These are phyloP conservation scores for Metschnikowia lunata DNA, from an alignment of 805 yeast genomes.

Conservation along the genomic window DNA sequence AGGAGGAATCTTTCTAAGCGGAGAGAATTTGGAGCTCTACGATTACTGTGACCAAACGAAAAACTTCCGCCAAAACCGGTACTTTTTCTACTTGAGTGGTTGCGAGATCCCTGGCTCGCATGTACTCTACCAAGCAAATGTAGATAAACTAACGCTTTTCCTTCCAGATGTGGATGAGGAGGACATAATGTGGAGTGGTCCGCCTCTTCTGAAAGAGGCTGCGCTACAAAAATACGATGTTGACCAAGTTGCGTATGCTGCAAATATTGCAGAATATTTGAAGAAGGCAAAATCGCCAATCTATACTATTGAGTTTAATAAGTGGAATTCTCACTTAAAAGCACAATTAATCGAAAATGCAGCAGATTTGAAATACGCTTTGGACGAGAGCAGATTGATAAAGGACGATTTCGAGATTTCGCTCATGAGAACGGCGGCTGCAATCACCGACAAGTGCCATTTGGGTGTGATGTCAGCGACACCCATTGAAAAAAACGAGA, in stretches of 20 bases:
- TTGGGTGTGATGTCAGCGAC: constrained; percentile 88
- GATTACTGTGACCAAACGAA: constrained; percentile 77
- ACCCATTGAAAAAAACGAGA: constrained; percentile 82
- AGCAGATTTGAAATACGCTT: constrained; percentile 53
- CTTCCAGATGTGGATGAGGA: constrained; percentile 82
- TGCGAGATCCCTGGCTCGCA: constrained; percentile 75
- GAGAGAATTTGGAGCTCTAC: constrained; percentile 53
- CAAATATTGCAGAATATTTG: constrained; percentile 42
- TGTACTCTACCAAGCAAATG: constrained; percentile 50
- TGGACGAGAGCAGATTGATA: constrained; percentile 82
- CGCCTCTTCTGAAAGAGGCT: constrained; percentile 65
- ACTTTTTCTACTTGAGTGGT: constrained; percentile 84
- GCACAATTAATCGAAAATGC: constrained; percentile 41
- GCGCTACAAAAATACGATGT: constrained; percentile 70
- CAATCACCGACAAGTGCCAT: constrained; percentile 84
- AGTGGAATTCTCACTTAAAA: constrained; percentile 36
- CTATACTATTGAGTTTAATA: constrained; percentile 55
- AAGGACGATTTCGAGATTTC: constrained; percentile 81
- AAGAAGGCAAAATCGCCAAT: constrained; percentile 25
- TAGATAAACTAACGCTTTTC: constrained; percentile 62
- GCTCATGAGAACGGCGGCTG: constrained; percentile 73
- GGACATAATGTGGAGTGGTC: constrained; percentile 95
- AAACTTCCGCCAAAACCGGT: constrained; percentile 83
- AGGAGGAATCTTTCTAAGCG: constrained; percentile 54
- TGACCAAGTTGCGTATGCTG: constrained; percentile 68